phyloP scores from a whole-genome alignment of 305 asterid genomes.

The Euphrasia arctica region DNA sequence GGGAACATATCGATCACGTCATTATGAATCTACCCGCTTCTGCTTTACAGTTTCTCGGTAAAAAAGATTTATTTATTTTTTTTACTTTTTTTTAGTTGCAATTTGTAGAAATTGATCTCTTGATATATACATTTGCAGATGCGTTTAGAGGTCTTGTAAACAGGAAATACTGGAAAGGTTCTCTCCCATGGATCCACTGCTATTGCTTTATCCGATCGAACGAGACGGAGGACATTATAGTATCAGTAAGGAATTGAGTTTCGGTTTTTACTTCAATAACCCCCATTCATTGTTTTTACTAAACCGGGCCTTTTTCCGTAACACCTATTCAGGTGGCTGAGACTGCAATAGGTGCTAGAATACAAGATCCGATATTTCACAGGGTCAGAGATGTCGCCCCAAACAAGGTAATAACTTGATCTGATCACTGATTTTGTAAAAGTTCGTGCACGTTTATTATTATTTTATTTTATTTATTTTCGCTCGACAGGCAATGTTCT shows the following conservation, averaged over 20 bases:
- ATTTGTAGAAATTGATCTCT: neutral
- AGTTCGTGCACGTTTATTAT: neutral
- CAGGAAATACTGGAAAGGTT: slow-evolving; percentile 69
- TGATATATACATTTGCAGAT: slow-evolving; percentile 51
- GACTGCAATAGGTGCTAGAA: slow-evolving; percentile 57
- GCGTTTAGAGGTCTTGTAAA: slow-evolving; percentile 59
- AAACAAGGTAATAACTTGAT: slow-evolving; percentile 58
- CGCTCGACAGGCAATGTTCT: slow-evolving; percentile 76
- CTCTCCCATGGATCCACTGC: slow-evolving; percentile 90
- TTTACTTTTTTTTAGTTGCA: too few relatives aligned
- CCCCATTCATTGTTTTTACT: neutral
- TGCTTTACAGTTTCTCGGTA: slow-evolving; percentile 86
- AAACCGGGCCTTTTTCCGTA: slow-evolving; percentile 10
- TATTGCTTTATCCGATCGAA: slow-evolving; percentile 84
- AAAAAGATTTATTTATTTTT: too few relatives aligned
- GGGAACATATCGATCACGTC: slow-evolving; percentile 92
- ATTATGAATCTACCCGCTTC: slow-evolving; percentile 96
- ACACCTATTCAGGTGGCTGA: slow-evolving; percentile 59
- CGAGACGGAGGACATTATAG: slow-evolving; percentile 57
- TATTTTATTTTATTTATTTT: neutral
- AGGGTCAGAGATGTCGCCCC: slow-evolving; percentile 93
- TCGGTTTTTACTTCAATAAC: slow-evolving; percentile 16
- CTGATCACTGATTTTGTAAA: neutral
- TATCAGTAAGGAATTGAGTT: slow-evolving; percentile 41
- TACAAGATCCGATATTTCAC: slow-evolving; percentile 56